Evolutionary conservation across 2,329 filamentous ascomycete genomes (phyloP), one percentile per base, ranked within the genome.

Genomic region (Madurella fahalii): DNA sequence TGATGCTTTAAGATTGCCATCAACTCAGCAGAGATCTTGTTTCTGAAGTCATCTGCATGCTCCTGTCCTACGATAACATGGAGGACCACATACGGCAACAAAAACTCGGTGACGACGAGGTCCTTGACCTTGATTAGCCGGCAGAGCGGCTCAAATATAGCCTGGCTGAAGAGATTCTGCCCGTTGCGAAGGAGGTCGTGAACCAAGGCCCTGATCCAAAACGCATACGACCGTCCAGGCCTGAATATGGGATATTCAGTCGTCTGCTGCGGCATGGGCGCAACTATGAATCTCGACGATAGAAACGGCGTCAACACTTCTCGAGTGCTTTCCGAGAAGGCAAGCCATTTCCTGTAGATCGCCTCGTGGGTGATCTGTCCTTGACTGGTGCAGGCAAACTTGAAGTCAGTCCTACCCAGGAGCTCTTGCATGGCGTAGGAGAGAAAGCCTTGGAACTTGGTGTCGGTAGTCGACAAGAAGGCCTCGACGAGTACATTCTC

Each of bases 401-500:
- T 84, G 65, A 96, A 85, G 30, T 87, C 85, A 65, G 88, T 90
- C 61, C 86, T 84, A 43, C 86, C 85, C 3, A 97, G 79, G 40
- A 97, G 79, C 64, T 95, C 87, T 70, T 99, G 94, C 85, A 99
- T 96, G 2, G 87, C 89, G 70, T 89, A 99, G 1, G 93, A 93
- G 16, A 99, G 78, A 67, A 95, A 96, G 0, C 91, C 92, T 69
- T 97, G 94, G 5, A 91, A 80, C 60, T 84, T 86, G 2, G 91
- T 88, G 67, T 96, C 95, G 0, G 88, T 94, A 1, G 90, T 88
- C 1, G 93, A 95, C 42, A 95, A 76, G 66, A 99, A 99, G 0
- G 92, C 87, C 57, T 92, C 91, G 25, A 97, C 90, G 11, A 99
- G 76, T 8, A 96, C 87, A 66, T 95, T 82, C 64, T 96, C 87